phyloP scores from a whole-genome alignment of 2,329 filamentous ascomycete species.

The Fusarium citri region DNA sequence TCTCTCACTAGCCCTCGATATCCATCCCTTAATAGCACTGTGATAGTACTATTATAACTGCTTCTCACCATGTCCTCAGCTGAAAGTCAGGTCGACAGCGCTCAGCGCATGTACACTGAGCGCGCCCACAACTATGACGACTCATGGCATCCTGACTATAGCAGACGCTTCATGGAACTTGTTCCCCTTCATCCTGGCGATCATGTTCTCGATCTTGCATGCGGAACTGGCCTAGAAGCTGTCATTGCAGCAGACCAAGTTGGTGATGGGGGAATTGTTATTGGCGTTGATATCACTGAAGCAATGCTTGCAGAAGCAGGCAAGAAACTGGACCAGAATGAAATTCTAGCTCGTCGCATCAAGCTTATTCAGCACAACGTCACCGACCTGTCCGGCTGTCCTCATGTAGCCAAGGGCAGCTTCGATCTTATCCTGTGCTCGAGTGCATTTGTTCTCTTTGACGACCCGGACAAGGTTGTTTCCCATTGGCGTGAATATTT shows the following conservation, averaged over 20 bases:
- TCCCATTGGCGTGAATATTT: slow-evolving; percentile 48
- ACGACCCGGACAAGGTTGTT: slow-evolving; percentile 43
- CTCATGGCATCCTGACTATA: slow-evolving; percentile 51
- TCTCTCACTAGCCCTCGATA: not conserved
- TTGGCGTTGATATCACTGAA: slow-evolving; percentile 49
- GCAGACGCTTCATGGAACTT: slow-evolving; percentile 47
- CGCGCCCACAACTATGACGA: slow-evolving; percentile 50
- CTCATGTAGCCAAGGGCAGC: slow-evolving; percentile 31
- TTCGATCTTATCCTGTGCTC: slow-evolving; percentile 52
- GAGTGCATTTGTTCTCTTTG: slow-evolving; percentile 51
- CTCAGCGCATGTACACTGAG: slow-evolving; percentile 49
- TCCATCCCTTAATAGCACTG: not conserved
- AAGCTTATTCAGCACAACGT: slow-evolving; percentile 47
- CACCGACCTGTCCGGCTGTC: slow-evolving; percentile 40
- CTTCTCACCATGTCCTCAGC: slow-evolving; percentile 6
- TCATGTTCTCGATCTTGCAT: slow-evolving; percentile 49
- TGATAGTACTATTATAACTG: not conserved
- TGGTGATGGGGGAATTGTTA: slow-evolving; percentile 43
- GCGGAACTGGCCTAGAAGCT: slow-evolving; percentile 52
- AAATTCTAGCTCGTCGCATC: slow-evolving; percentile 31
- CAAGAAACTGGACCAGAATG: slow-evolving; percentile 36
- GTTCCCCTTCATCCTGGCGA: slow-evolving; percentile 43
- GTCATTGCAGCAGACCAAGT: slow-evolving; percentile 46
- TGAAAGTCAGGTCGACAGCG: slow-evolving; percentile 23
- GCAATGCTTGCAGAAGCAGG: slow-evolving; percentile 49